Percentiles rank a stretch among this genome's conserved stretches.
Conservation (phyloP, 2,329 filamentous ascomycete species). For the Colletotrichum lupini region DNA sequence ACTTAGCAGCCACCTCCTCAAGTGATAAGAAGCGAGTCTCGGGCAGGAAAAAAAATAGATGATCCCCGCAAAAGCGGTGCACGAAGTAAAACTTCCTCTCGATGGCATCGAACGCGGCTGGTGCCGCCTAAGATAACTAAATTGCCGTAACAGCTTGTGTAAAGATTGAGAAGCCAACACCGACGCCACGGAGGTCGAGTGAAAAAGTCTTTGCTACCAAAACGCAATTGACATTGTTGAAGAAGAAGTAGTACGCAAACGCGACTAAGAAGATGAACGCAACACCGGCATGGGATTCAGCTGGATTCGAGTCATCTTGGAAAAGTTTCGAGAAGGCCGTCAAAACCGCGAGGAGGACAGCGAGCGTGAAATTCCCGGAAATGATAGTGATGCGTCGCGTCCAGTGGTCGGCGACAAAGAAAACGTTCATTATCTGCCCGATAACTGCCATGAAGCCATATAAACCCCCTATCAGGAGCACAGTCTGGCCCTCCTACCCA, state of each 20-base stretch:
- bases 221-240: slow-evolving; percentile 47
- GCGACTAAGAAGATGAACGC: slow-evolving; percentile 48
- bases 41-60: slow-evolving; percentile 49
- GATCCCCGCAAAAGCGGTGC: slow-evolving; percentile 42
- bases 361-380: too few relatives aligned
- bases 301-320: too few relatives aligned
- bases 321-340: too few relatives aligned
- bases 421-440: too few relatives aligned
- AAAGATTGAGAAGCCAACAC: slow-evolving; percentile 42
- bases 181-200: slow-evolving; percentile 40
- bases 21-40: slow-evolving; percentile 47
- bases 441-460: too few relatives aligned
- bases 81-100: slow-evolving; percentile 47
- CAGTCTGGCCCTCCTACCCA: too few relatives aligned
- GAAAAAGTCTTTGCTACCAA: slow-evolving; percentile 45
- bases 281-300: slow-evolving; percentile 24
- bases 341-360: too few relatives aligned
- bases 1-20: slow-evolving; percentile 46
- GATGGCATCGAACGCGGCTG: slow-evolving; percentile 43
- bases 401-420: too few relatives aligned
- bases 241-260: slow-evolving; percentile 44
- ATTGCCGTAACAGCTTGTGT: slow-evolving; percentile 44
- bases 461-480: too few relatives aligned
- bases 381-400: too few relatives aligned
- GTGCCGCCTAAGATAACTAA: slow-evolving; percentile 43